Conservation (phyloP, 2,329 filamentous ascomycete species). For the Alternaria tenuissima region DNA sequence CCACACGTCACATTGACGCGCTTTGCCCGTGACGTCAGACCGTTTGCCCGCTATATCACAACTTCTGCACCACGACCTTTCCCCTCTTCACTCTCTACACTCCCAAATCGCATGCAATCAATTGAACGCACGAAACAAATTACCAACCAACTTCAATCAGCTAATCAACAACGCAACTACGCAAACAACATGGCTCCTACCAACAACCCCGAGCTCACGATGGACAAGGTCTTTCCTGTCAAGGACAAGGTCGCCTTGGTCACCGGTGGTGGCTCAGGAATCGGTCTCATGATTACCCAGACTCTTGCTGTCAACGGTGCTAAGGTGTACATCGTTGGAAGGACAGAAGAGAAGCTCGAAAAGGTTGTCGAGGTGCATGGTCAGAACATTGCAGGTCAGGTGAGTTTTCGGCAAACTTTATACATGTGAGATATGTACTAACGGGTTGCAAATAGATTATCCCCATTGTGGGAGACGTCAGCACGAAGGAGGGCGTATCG, state of each 20-base stretch:
- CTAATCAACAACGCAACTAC: conserved; percentile 22
- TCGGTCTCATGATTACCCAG: conserved; percentile 59
- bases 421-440: background rate
- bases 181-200: conserved; percentile 44
- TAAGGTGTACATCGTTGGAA: conserved; percentile 60
- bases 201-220: conserved; percentile 43
- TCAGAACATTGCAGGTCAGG: conserved; percentile 54
- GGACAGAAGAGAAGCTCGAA: conserved; percentile 59
- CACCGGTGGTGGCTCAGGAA: conserved; percentile 57
- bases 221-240: conserved; percentile 48
- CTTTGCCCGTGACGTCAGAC: conserved; percentile 37
- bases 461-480: conserved; percentile 55
- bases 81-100: conserved; percentile 7
- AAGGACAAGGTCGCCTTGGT: conserved; percentile 54
- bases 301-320: conserved; percentile 57
- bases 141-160: conserved; percentile 19
- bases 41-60: conserved; percentile 29
- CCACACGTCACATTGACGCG: conserved; percentile 35
- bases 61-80: conserved; percentile 9
- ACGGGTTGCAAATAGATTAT: conserved; percentile 45
- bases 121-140: conserved; percentile 22
- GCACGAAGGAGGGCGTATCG: conserved; percentile 55
- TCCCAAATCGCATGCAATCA: conserved; percentile 17
- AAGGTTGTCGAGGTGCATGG: conserved; percentile 55
- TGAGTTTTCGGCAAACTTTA: background rate